Evolutionary conservation across 352 stramenopile genomes (phyloP).

Genomic region (Pythium brassicae): DNA sequence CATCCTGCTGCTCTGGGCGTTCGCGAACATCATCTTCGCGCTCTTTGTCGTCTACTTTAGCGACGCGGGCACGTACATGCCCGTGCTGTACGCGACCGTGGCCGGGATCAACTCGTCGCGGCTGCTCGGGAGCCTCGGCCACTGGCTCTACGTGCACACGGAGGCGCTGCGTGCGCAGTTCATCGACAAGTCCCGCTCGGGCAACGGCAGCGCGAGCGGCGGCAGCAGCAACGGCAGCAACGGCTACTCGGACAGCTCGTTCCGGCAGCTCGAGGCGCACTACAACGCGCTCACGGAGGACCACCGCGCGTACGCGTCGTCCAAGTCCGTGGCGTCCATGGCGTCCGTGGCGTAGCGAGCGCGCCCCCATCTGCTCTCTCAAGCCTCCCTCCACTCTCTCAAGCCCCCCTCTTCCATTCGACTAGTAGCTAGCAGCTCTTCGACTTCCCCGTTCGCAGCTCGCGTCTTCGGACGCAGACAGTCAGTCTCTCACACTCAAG

Average conservation of each 20-base stretch:
- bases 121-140: slow-evolving; percentile 56
- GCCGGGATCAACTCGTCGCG: slow-evolving; percentile 65
- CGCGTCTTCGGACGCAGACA: too few species aligned
- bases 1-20: slow-evolving; percentile 73
- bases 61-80: slow-evolving; percentile 51
- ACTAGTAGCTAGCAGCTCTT: too few species aligned
- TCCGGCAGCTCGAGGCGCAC: slow-evolving; percentile 66
- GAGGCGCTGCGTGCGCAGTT: slow-evolving; percentile 28
- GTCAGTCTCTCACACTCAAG: slow-evolving; percentile 1
- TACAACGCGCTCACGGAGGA: slow-evolving; percentile 68
- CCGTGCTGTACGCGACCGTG: slow-evolving; percentile 66
- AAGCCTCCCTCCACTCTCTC: too few species aligned
- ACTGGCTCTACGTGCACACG: slow-evolving; percentile 74
- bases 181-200: slow-evolving; percentile 47
- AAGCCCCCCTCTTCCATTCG: too few species aligned
- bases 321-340: slow-evolving; percentile 23
- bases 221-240: slow-evolving; percentile 22
- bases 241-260: slow-evolving; percentile 46
- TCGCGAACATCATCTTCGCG: slow-evolving; percentile 78
- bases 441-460: neutral
- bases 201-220: slow-evolving; percentile 47
- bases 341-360: neutral
- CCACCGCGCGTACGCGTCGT: slow-evolving; percentile 44
- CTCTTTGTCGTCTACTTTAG: slow-evolving; percentile 71
- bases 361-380: too few species aligned